Evolutionary conservation across 768 basidiomycete genomes (phyloP).

Genomic region (Mycena maculata): DNA sequence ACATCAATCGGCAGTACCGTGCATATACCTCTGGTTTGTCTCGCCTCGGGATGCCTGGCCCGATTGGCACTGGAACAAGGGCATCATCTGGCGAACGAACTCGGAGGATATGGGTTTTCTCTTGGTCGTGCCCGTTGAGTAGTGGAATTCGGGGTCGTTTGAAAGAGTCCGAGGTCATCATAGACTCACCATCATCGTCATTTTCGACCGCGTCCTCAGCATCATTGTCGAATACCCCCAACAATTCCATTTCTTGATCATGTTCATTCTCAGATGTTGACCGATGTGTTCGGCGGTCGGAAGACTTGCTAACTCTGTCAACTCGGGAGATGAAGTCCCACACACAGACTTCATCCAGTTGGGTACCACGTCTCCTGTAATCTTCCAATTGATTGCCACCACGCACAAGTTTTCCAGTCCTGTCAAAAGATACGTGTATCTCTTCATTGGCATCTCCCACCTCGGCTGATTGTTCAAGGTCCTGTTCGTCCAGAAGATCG

Average conservation of each 20-base stretch:
- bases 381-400: conserved; percentile 38
- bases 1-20: conserved; percentile 50
- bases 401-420: conserved; percentile 29
- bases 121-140: conserved; percentile 34
- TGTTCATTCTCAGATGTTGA: conserved; percentile 14
- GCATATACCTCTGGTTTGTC: conserved; percentile 35
- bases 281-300: conserved; percentile 19
- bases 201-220: too few species aligned
- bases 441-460: conserved; percentile 27
- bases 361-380: conserved; percentile 41
- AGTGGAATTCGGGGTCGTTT: not conserved
- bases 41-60: conserved; percentile 46
- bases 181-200: not conserved
- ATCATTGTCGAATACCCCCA: not conserved
- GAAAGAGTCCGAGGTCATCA: not conserved
- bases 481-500: conserved; percentile 8
- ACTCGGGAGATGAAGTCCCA: conserved; percentile 46
- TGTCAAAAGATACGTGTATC: conserved; percentile 23
- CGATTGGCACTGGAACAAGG: too few species aligned
- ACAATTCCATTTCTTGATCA: conserved; percentile 10
- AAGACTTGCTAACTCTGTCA: conserved; percentile 33
- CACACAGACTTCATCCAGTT: conserved; percentile 26
- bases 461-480: too few species aligned
- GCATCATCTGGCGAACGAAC: too few species aligned
- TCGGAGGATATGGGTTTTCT: too few species aligned